Percentiles rank a stretch among this genome's conserved stretches.
These are phyloP conservation scores for Miamiensis avidus DNA, from an alignment of 169 alveolate species.

Conservation along the genomic window DNA sequence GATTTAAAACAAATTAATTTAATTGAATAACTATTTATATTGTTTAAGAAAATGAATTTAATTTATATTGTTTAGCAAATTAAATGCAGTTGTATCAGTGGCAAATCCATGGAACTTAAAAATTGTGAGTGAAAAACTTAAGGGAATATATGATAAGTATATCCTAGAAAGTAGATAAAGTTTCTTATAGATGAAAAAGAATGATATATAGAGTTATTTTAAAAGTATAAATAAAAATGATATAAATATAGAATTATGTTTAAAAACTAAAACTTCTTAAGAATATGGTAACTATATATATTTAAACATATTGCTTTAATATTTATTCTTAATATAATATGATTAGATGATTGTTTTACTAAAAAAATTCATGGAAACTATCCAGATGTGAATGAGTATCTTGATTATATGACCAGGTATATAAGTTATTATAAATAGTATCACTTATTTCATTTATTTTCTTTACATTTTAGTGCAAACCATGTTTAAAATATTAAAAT, in stretches of 20 bases:
- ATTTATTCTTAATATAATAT: no score
- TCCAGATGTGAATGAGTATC: not conserved
- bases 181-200: constrained; percentile 5
- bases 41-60: not conserved
- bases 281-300: not conserved
- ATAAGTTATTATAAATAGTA: not conserved
- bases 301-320: no score
- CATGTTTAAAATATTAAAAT: no score
- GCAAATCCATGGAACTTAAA: constrained; percentile 19
- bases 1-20: no score
- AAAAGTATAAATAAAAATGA: no score
- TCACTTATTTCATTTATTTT: no score
- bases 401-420: not conserved
- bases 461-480: no score
- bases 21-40: no score
- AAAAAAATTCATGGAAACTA: not conserved
- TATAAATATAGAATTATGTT: not conserved
- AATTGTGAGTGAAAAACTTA: not conserved
- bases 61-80: not conserved
- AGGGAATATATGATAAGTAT: not conserved
- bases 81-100: constrained; percentile 14
- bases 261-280: not conserved
- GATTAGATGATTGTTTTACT: not conserved
- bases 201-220: not conserved
- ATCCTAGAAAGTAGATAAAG: not conserved